phyloP scores from a whole-genome alignment of 768 basidiomycete genomes.

The Amanita rubescens region DNA sequence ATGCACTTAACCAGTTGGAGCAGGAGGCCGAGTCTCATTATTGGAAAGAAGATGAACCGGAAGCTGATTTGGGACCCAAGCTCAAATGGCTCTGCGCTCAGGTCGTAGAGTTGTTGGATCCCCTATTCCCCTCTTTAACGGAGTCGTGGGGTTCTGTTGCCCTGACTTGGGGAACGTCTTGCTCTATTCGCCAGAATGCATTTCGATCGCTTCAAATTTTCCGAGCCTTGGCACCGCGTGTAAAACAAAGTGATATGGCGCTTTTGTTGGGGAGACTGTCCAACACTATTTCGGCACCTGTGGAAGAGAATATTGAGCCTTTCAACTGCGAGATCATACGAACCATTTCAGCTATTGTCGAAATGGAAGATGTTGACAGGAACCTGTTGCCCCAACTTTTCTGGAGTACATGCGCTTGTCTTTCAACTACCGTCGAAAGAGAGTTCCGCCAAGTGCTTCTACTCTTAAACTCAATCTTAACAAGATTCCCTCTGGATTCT shows the following conservation, averaged over 20 bases:
- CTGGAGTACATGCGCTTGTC: slow-evolving; percentile 78
- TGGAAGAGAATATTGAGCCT: slow-evolving; percentile 65
- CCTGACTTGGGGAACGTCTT: slow-evolving; percentile 78
- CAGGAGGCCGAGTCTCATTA: slow-evolving; percentile 46
- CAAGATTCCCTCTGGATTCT: slow-evolving; percentile 61
- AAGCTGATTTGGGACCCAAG: slow-evolving; percentile 49
- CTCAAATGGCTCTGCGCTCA: slow-evolving; percentile 63
- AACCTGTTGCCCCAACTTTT: slow-evolving; percentile 74
- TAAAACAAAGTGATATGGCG: slow-evolving; percentile 67
- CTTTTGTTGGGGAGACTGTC: slow-evolving; percentile 77
- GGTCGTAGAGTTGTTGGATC: slow-evolving; percentile 60
- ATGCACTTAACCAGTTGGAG: slow-evolving; percentile 48
- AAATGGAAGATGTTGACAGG: slow-evolving; percentile 47
- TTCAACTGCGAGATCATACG: slow-evolving; percentile 80
- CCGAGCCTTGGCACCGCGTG: slow-evolving; percentile 66
- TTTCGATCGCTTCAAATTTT: slow-evolving; percentile 90
- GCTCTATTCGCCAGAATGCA: slow-evolving; percentile 78
- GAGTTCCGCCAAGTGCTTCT: slow-evolving; percentile 68
- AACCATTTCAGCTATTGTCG: slow-evolving; percentile 60
- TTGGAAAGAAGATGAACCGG: slow-evolving; percentile 68
- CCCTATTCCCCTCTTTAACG: slow-evolving; percentile 59
- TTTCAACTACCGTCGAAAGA: slow-evolving; percentile 73
- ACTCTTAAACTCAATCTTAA: slow-evolving; percentile 58
- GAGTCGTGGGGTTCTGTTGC: slow-evolving; percentile 78
- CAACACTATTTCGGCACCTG: slow-evolving; percentile 67